A percentile compares a stretch with the other conserved stretches of the same genome.
Conservation (phyloP, 345 rosid genomes). For the Cardiospermum halicacabum region DNA sequence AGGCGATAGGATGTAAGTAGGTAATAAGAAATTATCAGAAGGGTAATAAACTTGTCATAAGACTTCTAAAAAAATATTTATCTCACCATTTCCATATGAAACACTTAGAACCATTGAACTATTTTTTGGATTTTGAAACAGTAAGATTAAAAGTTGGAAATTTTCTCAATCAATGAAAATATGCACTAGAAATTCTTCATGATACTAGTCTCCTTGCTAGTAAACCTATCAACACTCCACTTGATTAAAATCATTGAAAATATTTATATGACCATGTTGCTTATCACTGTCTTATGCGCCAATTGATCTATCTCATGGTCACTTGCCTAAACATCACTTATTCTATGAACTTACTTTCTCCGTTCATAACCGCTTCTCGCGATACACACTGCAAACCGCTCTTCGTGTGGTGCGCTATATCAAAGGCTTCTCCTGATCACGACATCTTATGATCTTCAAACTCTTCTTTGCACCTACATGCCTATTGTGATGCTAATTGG, state of each 20-base stretch:
- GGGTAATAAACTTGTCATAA: not conserved
- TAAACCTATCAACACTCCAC: no score
- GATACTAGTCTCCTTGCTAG: not conserved
- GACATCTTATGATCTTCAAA: not conserved
- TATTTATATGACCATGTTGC: not conserved
- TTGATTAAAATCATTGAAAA: not conserved
- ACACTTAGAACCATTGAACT: not conserved
- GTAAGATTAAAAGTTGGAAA: not conserved
- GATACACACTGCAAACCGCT: not conserved
- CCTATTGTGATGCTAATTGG: constrained; percentile 3
- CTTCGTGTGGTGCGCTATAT: not conserved
- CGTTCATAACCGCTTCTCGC: not conserved
- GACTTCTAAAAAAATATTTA: not conserved
- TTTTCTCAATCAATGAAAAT: not conserved
- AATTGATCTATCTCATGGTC: not conserved
- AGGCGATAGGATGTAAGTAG: not conserved
- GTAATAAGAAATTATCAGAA: not conserved
- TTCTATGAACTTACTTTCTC: not conserved
- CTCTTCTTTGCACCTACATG: not conserved
- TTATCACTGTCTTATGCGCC: not conserved
- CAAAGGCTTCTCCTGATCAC: not conserved
- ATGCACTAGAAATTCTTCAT: not conserved
- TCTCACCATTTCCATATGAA: constrained; percentile 1
- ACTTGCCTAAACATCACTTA: not conserved
- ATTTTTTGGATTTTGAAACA: not conserved